These are phyloP conservation scores for Eutypella sp. DNA, from an alignment of 2,329 filamentous ascomycete species.

Conservation along the genomic window DNA sequence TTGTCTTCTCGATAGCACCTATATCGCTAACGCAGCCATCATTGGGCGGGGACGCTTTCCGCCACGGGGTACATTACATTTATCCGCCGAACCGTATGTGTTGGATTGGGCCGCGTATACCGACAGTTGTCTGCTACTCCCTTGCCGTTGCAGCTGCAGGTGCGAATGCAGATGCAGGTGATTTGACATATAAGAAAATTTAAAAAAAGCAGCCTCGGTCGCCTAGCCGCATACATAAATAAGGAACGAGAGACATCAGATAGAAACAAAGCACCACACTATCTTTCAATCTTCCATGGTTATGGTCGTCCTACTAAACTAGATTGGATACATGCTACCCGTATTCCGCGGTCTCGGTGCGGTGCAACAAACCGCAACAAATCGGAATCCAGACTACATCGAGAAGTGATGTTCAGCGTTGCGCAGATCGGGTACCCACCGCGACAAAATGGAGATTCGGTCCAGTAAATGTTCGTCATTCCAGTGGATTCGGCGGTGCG, in stretches of 20 bases:
- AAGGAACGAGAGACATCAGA: neutral
- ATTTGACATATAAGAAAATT: neutral
- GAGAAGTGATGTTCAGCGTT: slow-evolving; percentile 18
- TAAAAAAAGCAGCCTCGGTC: neutral
- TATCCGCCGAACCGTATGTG: neutral
- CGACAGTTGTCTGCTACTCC: neutral
- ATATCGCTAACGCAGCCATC: neutral
- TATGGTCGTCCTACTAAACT: neutral
- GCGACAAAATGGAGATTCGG: slow-evolving; percentile 14
- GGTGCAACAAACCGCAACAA: neutral
- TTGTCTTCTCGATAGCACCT: neutral
- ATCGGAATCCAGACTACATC: too few species aligned
- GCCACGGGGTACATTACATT: neutral
- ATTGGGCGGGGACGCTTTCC: neutral
- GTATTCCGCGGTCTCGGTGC: neutral
- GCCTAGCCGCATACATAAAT: neutral
- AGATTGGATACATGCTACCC: neutral
- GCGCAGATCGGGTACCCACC: slow-evolving; percentile 19
- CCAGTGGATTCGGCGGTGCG: slow-evolving; percentile 9
- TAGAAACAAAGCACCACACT: neutral
- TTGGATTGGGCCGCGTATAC: neutral
- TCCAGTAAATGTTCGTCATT: slow-evolving; percentile 10
- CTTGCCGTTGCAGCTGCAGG: neutral
- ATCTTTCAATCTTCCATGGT: neutral
- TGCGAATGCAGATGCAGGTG: neutral